phyloP scores from a whole-genome alignment of 371 early-diverging fungal genomes.

The Smittium culicis region DNA sequence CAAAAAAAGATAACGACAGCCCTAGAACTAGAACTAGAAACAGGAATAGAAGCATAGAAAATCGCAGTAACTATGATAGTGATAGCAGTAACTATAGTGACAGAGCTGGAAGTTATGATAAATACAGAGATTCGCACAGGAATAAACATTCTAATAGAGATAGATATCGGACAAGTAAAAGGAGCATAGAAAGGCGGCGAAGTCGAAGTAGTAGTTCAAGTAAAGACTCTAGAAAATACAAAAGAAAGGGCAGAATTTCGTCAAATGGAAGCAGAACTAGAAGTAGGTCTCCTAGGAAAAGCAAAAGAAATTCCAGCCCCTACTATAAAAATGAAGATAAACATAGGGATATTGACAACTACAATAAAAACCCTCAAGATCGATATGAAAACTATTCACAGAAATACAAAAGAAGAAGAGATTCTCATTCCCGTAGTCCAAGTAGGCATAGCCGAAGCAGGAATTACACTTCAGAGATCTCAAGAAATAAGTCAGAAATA shows the following conservation, averaged over 20 bases:
- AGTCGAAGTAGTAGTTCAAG: background rate
- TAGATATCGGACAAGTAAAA: slow-evolving; percentile 5
- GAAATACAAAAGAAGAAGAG: too few species aligned
- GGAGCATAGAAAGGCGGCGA: background rate
- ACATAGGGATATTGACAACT: background rate
- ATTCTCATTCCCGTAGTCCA: too few species aligned
- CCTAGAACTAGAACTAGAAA: background rate
- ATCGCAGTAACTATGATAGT: background rate
- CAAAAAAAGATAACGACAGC: background rate
- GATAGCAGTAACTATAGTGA: background rate
- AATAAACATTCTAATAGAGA: background rate
- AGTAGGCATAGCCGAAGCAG: too few species aligned
- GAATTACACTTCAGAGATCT: too few species aligned
- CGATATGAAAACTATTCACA: too few species aligned
- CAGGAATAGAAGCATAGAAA: background rate
- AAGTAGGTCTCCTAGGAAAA: too few species aligned
- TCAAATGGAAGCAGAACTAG: too few species aligned
- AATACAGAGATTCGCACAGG: background rate
- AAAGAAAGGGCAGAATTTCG: slow-evolving; percentile 3
- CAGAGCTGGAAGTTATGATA: background rate
- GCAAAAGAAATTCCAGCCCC: background rate
- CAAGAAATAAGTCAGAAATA: too few species aligned
- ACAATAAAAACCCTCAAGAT: background rate
- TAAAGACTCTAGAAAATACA: background rate
- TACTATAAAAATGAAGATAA: background rate